These are phyloP conservation scores for Brassica cretica DNA, from an alignment of 345 rosid species.

Conservation along the genomic window DNA sequence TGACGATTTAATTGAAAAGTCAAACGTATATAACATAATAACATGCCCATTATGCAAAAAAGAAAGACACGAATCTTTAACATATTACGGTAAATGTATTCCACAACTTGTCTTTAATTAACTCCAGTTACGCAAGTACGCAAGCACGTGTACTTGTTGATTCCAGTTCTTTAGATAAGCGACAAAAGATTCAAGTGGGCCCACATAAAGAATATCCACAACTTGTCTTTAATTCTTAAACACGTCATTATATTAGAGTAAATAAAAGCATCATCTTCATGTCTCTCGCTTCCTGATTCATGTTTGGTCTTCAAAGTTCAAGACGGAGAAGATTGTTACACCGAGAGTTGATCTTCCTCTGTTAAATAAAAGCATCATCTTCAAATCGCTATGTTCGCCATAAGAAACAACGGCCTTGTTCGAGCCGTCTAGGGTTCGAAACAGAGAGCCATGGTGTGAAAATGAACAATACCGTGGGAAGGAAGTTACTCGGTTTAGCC, in stretches of 20 bases:
- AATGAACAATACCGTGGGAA: conserved; percentile 35
- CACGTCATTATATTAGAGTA: conserved; percentile 10
- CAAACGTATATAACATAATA: not conserved
- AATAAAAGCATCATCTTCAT: not conserved
- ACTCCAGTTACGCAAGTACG: conserved; percentile 1
- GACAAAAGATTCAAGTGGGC: conserved; percentile 58
- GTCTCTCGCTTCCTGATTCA: conserved; percentile 2
- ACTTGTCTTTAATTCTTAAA: conserved; percentile 25
- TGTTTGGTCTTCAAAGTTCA: not conserved
- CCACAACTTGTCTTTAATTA: not conserved
- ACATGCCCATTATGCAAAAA: too few relatives aligned
- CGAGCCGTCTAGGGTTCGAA: not conserved
- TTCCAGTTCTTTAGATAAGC: conserved; percentile 32
- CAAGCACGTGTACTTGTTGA: conserved; percentile 31
- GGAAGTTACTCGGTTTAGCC: conserved; percentile 54
- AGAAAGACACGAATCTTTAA: not conserved
- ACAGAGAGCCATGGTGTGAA: conserved; percentile 32
- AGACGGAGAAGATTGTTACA: conserved; percentile 43
- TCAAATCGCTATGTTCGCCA: conserved; percentile 7
- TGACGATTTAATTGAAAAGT: not conserved
- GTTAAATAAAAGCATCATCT: not conserved
- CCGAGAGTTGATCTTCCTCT: conserved; percentile 39
- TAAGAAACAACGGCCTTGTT: conserved; percentile 30
- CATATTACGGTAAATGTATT: too few relatives aligned
- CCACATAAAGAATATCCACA: conserved; percentile 28